Base-by-base conservation (phyloP, 495 filamentous ascomycete species). In the Penicillium desertorum region DNA sequence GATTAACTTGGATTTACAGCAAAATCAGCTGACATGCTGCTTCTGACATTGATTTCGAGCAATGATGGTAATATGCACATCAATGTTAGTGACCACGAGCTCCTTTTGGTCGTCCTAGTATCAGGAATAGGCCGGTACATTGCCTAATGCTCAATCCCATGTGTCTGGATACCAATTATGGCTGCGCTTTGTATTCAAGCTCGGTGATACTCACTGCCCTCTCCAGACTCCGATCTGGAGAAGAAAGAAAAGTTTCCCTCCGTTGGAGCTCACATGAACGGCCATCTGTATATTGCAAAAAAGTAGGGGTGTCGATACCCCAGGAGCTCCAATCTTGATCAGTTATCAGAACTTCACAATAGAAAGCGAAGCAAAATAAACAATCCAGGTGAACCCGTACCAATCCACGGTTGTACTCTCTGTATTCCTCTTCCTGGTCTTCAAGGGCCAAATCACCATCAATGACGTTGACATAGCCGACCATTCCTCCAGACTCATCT, bases 231-330 rank as follows among this genome's bases (percentile, higher is more conserved):
- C 30, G 4, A 50, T 50, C 47, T 22, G 47, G 30, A 19, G 47
- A 37, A 50, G 30, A 55, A 34, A 60, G 57, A 54, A 60, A 55
- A 19, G 55, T 22, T 32, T 60, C 45, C 32, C 51, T 39, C 19
- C 44, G 10, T 36, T 56, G 42, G 16, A 25, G 2, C 17, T 2
- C 6, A 23, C 48, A 43, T 16, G 6, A 25, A 48, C 49, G 25
- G 39, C 59, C 59, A 27, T 57, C 59, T 27, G 54, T 57, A 34
- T 53, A 53, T 42, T 49, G 27, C 10, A 48, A 32, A 17, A 39
- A 23, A 0, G 32, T n/a, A 37, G 45, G 56, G 11, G 19, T 25
- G 22, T 49, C 58, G 47, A 61, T 56, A 9, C 58, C 58, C 39
- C 45, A 61, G 14, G 52, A 41, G 12, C 58, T 41, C 53, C 47